phyloP scores from a whole-genome alignment of 2,329 filamentous ascomycete species.

The Grosmannia huntii region DNA sequence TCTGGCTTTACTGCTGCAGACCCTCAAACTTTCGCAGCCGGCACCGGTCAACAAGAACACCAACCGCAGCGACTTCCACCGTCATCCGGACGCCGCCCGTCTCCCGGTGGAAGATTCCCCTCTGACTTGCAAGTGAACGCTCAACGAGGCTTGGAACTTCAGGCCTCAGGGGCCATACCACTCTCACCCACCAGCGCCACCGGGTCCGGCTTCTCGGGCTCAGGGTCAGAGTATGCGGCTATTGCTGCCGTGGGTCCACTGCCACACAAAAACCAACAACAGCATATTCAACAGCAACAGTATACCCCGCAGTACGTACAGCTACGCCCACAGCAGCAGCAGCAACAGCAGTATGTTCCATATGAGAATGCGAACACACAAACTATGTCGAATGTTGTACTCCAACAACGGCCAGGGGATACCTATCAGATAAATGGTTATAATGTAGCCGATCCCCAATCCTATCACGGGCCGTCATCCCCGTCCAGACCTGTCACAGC shows the following conservation, averaged over 20 bases:
- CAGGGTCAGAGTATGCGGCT: conserved; percentile 27
- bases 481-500: background rate
- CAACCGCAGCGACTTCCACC: conserved; percentile 26
- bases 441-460: background rate
- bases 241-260: conserved; percentile 39
- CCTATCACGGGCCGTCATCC: background rate
- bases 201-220: conserved; percentile 42
- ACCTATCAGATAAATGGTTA: background rate
- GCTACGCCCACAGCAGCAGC: background rate
- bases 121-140: conserved; percentile 79
- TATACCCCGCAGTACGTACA: background rate
- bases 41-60: background rate
- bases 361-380: background rate
- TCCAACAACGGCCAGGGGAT: background rate
- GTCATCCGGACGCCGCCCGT: conserved; percentile 52
- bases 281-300: background rate
- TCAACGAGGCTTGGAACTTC: conserved; percentile 69
- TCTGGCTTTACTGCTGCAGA: background rate
- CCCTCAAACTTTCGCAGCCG: background rate
- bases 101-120: conserved; percentile 93
- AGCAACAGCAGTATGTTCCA: background rate
- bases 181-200: conserved; percentile 72
- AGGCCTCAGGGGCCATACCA: conserved; percentile 38
- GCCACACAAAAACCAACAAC: background rate
- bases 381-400: background rate